These are phyloP conservation scores for Antrodiella citrinella DNA, from an alignment of 768 basidiomycete species.

Conservation along the genomic window DNA sequence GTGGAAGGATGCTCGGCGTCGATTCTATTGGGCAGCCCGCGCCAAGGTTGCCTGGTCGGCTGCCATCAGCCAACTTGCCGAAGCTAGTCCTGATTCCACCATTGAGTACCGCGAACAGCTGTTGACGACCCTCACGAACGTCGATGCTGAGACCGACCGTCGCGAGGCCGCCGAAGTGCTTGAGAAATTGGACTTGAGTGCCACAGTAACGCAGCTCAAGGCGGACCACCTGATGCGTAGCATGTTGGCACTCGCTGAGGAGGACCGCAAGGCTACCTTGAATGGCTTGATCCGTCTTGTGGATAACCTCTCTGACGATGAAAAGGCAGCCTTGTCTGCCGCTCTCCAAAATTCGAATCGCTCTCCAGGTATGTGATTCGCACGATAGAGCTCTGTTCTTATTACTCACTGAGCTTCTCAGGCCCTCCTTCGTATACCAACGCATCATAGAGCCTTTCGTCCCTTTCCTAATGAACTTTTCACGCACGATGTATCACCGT, in stretches of 20 bases:
- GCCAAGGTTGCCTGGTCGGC: slow-evolving; percentile 67
- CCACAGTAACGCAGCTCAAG: slow-evolving; percentile 55
- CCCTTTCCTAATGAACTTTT: background rate
- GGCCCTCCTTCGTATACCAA: slow-evolving; percentile 5
- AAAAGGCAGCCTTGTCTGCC: slow-evolving; percentile 50
- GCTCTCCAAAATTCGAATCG: slow-evolving; percentile 53
- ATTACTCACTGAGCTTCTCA: background rate
- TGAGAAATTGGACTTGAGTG: slow-evolving; percentile 62
- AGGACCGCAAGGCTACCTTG: slow-evolving; percentile 71
- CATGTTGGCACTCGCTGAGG: slow-evolving; percentile 59
- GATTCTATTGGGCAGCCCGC: slow-evolving; percentile 92
- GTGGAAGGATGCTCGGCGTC: slow-evolving; percentile 84
- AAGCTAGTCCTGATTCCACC: slow-evolving; percentile 65
- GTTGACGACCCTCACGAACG: slow-evolving; percentile 51
- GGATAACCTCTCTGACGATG: slow-evolving; percentile 68
- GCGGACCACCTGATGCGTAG: slow-evolving; percentile 61
- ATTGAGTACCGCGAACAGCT: slow-evolving; percentile 59
- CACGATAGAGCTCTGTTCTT: background rate
- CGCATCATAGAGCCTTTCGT: background rate
- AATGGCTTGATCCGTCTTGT: slow-evolving; percentile 66
- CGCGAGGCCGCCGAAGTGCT: slow-evolving; percentile 54
- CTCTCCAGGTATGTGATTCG: slow-evolving; percentile 42
- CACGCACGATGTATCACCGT: background rate
- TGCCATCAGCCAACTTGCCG: slow-evolving; percentile 54
- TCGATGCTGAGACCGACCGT: slow-evolving; percentile 45